Evolutionary conservation across 371 early-diverging fungal species (phyloP), one percentile per base, ranked within the genome.

Genomic region (Thermomucor indicae-seudaticae): DNA sequence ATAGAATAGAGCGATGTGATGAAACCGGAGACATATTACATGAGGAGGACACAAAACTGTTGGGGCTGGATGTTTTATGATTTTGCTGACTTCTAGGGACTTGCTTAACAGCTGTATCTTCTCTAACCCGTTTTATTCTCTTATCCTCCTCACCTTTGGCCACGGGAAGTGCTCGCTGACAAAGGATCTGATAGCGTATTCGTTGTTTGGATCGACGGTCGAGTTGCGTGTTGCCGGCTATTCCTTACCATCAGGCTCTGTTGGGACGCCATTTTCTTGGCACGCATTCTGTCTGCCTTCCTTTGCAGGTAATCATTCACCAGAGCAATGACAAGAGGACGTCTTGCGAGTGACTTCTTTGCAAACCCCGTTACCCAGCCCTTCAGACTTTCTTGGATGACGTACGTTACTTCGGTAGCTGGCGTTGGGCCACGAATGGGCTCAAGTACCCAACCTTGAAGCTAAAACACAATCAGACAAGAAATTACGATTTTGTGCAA

Each of bases 331-430:
- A 80, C 84, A 1, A 85, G 57, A 12, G 88, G 84, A 20, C 85
- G 70, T 43, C 81, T 68, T 0, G 83, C 80, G 27, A 85, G 68
- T 19, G 83, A 65, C 38, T 83, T 78, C 57, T 79, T 81, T 3
- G 84, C 81, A 43, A 87, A 80, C 23, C 78, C 74, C 30, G 85
- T 83, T 10, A 87, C 60, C 77, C 85, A 75, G 11, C 83, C 85
- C 37, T 67, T 69, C 54, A 61, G 69, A 28, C 37, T 67, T 57
- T 73, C 73, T 43, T 73, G 74, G 16, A 74, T 53, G 0, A 72
- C 75, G 69, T 77, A 87, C n/a, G 70, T 78, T 23, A 87, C 74
- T 54, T 73, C 68, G 12, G 85, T 87, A 30, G 78, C 72, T 7
- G 72, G 75, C 6, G 73, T 71, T 10, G 66, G 58, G 10, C 71